Conservation (phyloP, 371 early-diverging fungal species). For the Mortierella sp. region DNA sequence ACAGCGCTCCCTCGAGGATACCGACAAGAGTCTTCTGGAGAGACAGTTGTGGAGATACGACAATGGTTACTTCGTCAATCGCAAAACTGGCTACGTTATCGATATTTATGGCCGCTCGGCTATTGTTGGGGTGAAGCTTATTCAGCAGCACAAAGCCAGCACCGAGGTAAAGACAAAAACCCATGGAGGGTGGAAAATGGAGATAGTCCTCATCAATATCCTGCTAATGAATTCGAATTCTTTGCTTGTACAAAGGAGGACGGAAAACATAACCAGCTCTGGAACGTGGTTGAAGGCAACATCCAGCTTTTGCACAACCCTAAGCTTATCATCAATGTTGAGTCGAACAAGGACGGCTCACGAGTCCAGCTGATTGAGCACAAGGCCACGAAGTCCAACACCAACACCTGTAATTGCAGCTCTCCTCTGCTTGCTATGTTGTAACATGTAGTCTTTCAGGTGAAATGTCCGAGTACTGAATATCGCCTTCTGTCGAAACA, state of each 20-base stretch:
- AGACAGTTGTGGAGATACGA: constrained; percentile 69
- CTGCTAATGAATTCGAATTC: too few relatives aligned
- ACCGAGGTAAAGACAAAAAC: constrained; percentile 19
- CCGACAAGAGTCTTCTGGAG: constrained; percentile 36
- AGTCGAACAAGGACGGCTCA: constrained; percentile 41
- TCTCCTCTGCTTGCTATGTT: too few relatives aligned
- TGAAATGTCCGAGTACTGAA: too few relatives aligned
- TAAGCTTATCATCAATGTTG: constrained; percentile 30
- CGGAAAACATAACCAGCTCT: constrained; percentile 45
- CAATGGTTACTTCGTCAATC: constrained; percentile 63
- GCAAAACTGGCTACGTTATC: constrained; percentile 64
- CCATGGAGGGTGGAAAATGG: too few relatives aligned
- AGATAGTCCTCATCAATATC: too few relatives aligned
- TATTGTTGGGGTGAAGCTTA: constrained; percentile 46
- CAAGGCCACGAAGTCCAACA: constrained; percentile 21
- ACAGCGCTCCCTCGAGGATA: constrained; percentile 43
- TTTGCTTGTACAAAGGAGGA: constrained; percentile 25
- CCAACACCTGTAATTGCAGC: constrained; percentile 19
- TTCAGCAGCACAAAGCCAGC: constrained; percentile 43
- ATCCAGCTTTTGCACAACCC: constrained; percentile 40
- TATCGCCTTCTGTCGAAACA: too few relatives aligned
- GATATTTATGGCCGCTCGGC: constrained; percentile 58
- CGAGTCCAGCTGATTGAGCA: constrained; percentile 45
- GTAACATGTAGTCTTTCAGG: too few relatives aligned
- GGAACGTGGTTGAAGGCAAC: constrained; percentile 40